Conservation (phyloP, 1,284 basidiomycete species). For the Ganoderma leucocontextum region DNA sequence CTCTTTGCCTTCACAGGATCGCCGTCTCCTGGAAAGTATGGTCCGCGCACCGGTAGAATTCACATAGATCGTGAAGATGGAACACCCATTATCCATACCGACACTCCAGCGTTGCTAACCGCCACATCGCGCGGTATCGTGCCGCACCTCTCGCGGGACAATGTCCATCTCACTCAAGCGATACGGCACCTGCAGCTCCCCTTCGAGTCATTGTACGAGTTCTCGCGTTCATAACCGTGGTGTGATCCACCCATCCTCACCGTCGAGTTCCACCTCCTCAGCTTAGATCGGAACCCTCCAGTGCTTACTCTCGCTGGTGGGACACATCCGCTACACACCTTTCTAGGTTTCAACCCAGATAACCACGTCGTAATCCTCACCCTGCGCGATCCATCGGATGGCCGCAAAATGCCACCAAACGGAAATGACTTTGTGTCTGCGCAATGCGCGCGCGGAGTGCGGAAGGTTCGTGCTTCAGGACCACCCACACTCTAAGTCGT, state of each 20-base stretch:
- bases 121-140: conserved; percentile 76
- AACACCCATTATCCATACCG: conserved; percentile 44
- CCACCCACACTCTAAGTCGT: conserved; percentile 6
- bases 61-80: conserved; percentile 28
- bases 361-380: conserved; percentile 66
- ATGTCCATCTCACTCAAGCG: conserved; percentile 54
- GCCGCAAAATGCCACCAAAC: conserved; percentile 74
- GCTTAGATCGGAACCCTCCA: conserved; percentile 69
- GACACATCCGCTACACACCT: conserved; percentile 60
- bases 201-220: conserved; percentile 84
- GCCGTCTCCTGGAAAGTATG: conserved; percentile 23
- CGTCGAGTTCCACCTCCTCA: conserved; percentile 37
- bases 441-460: conserved; percentile 71
- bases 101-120: conserved; percentile 69
- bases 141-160: conserved; percentile 77
- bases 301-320: conserved; percentile 63
- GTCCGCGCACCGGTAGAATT: conserved; percentile 32
- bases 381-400: conserved; percentile 71
- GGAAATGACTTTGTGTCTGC: conserved; percentile 63
- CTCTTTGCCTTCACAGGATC: conserved; percentile 17
- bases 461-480: conserved; percentile 56
- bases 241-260: conserved; percentile 10
- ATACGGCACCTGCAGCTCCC: conserved; percentile 73
- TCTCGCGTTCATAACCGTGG: neutral
- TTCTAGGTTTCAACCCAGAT: conserved; percentile 60